phyloP scores from a whole-genome alignment of 2,329 filamentous ascomycete species.

The Chaetomium sp. region DNA sequence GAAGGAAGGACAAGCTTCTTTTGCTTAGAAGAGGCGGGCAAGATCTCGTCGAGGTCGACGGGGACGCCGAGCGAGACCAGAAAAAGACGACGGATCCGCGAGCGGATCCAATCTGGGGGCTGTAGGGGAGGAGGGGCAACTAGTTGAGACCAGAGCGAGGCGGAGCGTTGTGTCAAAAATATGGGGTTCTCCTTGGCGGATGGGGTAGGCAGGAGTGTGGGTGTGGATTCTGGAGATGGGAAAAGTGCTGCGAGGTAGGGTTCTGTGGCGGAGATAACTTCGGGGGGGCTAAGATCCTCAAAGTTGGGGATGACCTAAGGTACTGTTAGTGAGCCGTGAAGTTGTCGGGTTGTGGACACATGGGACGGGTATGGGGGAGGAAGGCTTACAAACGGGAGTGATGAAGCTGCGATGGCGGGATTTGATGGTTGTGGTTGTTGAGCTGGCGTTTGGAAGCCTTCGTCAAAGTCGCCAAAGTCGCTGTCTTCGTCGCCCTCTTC shows the following conservation, averaged over 20 bases:
- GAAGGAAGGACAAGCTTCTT: conserved; percentile 95
- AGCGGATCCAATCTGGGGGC: conserved; percentile 96
- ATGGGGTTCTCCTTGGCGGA: conserved; percentile 52
- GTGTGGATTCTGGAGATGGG: conserved; percentile 45
- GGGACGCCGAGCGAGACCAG: conserved; percentile 93
- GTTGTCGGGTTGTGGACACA: not conserved
- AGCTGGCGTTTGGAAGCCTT: conserved; percentile 9
- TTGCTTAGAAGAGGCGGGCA: conserved; percentile 84
- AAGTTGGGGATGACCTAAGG: conserved; percentile 61
- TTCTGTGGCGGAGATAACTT: conserved; percentile 54
- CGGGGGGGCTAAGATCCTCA: conserved; percentile 52
- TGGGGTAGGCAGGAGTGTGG: conserved; percentile 41
- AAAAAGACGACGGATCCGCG: conserved; percentile 88
- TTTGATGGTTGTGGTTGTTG: conserved; percentile 15
- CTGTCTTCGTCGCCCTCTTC: conserved; percentile 59
- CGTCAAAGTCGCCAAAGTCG: not conserved
- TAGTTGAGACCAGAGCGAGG: conserved; percentile 92
- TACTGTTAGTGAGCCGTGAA: not conserved
- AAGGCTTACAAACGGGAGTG: conserved; percentile 26
- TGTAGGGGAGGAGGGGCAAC: conserved; percentile 91
- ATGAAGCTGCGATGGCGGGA: conserved; percentile 26
- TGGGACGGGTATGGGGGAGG: not conserved
- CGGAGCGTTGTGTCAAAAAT: conserved; percentile 78
- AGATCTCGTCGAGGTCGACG: conserved; percentile 93
- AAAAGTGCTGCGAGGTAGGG: conserved; percentile 64